These are phyloP conservation scores for Solanum appendiculatum DNA, from an alignment of 257 asterid genomes.

Conservation along the genomic window DNA sequence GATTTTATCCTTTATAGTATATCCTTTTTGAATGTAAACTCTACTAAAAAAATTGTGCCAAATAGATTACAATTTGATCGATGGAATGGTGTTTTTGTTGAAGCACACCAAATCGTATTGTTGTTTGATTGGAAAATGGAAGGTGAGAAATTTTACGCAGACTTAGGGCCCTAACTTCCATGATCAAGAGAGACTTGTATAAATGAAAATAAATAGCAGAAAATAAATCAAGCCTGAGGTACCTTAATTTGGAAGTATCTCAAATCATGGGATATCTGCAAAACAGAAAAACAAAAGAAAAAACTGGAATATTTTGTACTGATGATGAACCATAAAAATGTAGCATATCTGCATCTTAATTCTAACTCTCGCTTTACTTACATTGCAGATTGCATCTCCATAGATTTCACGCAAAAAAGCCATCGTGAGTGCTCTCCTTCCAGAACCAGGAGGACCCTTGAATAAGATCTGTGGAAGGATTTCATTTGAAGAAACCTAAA, in stretches of 20 bases:
- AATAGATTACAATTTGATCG: background rate
- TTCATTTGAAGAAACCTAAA: conserved; percentile 35
- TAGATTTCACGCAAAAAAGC: conserved; percentile 63
- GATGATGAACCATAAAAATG: background rate
- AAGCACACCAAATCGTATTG: background rate
- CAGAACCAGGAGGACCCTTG: conserved; percentile 74
- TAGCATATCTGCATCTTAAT: background rate
- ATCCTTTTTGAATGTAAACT: background rate
- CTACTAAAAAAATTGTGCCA: background rate
- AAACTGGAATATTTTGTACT: background rate
- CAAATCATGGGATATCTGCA: conserved; percentile 72
- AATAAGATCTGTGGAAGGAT: conserved; percentile 52
- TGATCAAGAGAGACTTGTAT: background rate
- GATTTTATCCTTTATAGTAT: background rate
- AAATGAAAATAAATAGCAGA: background rate
- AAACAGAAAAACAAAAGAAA: background rate
- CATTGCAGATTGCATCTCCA: conserved; percentile 61
- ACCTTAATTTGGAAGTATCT: conserved; percentile 60
- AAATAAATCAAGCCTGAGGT: conserved; percentile 2
- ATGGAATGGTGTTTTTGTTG: background rate
- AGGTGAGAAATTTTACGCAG: background rate
- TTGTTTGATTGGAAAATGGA: background rate
- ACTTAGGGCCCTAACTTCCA: background rate
- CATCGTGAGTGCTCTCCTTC: conserved; percentile 62
- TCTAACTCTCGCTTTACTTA: conserved; percentile 12